phyloP scores from a whole-genome alignment of 179 eudicot genomes.

The Heliamphora pulchella region DNA sequence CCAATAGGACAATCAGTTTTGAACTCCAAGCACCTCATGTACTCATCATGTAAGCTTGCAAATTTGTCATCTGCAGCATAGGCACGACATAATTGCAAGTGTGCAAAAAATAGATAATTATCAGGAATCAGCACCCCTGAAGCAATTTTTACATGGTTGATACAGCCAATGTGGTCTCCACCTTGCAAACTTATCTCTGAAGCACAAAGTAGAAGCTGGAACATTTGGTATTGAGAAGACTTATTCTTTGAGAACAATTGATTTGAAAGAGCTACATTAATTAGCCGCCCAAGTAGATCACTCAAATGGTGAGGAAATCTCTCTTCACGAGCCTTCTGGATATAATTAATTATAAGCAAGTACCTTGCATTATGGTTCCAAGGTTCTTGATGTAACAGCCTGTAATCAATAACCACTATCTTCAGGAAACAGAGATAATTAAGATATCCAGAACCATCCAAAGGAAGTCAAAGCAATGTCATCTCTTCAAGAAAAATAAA shows the following conservation, averaged over 20 bases:
- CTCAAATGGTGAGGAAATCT: slow-evolving; percentile 57
- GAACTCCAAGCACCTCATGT: slow-evolving; percentile 61
- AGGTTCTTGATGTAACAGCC: slow-evolving; percentile 83
- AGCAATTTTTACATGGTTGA: slow-evolving; percentile 57
- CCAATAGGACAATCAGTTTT: slow-evolving; percentile 68
- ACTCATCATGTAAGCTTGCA: slow-evolving; percentile 38
- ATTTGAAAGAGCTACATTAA: slow-evolving; percentile 42
- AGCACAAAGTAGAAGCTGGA: slow-evolving; percentile 82
- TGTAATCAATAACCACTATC: slow-evolving; percentile 28
- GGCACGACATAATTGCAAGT: slow-evolving; percentile 84
- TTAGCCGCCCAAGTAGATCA: slow-evolving; percentile 55
- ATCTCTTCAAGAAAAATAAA: background rate
- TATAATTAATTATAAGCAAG: slow-evolving; percentile 55
- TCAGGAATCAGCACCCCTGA: slow-evolving; percentile 45
- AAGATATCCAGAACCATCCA: background rate
- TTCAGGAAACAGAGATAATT: background rate
- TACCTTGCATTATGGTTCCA: slow-evolving; percentile 78
- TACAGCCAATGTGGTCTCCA: slow-evolving; percentile 45
- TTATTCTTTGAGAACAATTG: slow-evolving; percentile 20
- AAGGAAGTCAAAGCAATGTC: background rate
- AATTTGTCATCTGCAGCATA: slow-evolving; percentile 52
- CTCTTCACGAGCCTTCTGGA: slow-evolving; percentile 67
- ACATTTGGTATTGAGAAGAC: slow-evolving; percentile 42
- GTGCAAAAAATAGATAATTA: slow-evolving; percentile 59
- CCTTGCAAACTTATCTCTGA: slow-evolving; percentile 66